These are phyloP conservation scores for Tolypocladium pustulatum DNA, from an alignment of 2,329 filamentous ascomycete species.

Conservation along the genomic window DNA sequence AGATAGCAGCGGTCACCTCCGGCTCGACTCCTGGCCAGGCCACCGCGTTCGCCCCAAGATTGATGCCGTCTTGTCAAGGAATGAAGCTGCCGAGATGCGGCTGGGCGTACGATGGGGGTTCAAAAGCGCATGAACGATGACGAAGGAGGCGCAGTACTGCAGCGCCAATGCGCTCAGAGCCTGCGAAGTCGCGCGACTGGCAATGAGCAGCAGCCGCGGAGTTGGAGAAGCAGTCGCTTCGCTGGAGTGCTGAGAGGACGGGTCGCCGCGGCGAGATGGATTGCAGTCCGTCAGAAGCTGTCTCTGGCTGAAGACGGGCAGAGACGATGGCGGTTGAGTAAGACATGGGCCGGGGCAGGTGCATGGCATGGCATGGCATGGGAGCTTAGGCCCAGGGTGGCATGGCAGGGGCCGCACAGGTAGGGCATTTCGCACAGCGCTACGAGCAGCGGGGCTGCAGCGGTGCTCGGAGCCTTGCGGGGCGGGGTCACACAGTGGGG, in stretches of 20 bases:
- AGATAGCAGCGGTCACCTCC: background rate
- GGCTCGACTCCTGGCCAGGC: background rate
- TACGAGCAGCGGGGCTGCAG: background rate
- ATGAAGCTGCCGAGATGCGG: background rate
- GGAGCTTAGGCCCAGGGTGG: background rate
- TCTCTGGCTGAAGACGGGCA: background rate
- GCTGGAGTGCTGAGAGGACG: background rate
- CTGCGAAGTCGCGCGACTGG: background rate
- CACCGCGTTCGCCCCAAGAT: background rate
- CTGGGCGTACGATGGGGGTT: background rate
- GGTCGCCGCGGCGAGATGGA: background rate
- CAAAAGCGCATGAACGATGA: background rate
- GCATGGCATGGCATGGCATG: background rate
- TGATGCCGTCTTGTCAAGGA: background rate
- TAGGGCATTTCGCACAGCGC: background rate
- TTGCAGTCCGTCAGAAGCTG: background rate
- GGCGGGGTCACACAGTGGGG: background rate
- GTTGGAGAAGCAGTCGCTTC: background rate
- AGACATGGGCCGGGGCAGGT: background rate
- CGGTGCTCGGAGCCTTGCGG: background rate
- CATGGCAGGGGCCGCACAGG: no score
- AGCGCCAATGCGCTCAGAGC: background rate
- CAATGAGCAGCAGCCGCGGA: background rate
- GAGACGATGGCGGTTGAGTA: background rate
- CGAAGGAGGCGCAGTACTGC: background rate